Evolutionary conservation across 2,329 filamentous ascomycete genomes (phyloP).

Genomic region (Pseudogymnoascus sp.): DNA sequence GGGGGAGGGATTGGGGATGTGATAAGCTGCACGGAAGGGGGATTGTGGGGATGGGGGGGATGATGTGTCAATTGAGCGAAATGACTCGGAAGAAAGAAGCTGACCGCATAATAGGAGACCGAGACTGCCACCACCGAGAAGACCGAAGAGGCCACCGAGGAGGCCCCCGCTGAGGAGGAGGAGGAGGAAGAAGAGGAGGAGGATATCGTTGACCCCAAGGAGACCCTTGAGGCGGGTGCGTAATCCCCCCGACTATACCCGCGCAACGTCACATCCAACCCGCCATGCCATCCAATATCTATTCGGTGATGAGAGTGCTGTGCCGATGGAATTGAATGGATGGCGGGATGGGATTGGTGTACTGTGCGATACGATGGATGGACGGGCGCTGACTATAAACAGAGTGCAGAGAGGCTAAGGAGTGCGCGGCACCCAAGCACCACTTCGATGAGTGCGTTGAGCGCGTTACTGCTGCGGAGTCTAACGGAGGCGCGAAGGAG

Average conservation of each 20-base stretch:
- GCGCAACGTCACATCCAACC: not conserved
- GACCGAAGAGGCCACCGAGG: constrained; percentile 36
- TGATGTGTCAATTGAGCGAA: not conserved
- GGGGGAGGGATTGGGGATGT: not conserved
- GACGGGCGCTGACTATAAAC: constrained; percentile 24
- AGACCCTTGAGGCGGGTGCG: constrained; percentile 85
- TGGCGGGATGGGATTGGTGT: not conserved
- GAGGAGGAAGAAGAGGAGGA: constrained; percentile 62
- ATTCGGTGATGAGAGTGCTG: not conserved
- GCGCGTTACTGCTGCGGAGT: constrained; percentile 63
- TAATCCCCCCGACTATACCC: constrained; percentile 22
- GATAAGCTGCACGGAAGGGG: not conserved
- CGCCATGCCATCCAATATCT: not conserved
- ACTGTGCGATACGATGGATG: not conserved
- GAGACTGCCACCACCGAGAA: constrained; percentile 30
- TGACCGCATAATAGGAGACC: not conserved
- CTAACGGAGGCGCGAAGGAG: constrained; percentile 69
- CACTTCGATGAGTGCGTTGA: constrained; percentile 98
- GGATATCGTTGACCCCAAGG: constrained; percentile 78
- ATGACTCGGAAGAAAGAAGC: not conserved
- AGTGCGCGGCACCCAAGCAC: constrained; percentile 86
- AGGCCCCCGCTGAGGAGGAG: constrained; percentile 40
- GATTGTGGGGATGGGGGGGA: not conserved
- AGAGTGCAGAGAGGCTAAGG: constrained; percentile 85
- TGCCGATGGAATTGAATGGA: not conserved